Evolutionary conservation across 176 grass and related monocot genomes (phyloP).

Genomic region (Saccharum officinarum): DNA sequence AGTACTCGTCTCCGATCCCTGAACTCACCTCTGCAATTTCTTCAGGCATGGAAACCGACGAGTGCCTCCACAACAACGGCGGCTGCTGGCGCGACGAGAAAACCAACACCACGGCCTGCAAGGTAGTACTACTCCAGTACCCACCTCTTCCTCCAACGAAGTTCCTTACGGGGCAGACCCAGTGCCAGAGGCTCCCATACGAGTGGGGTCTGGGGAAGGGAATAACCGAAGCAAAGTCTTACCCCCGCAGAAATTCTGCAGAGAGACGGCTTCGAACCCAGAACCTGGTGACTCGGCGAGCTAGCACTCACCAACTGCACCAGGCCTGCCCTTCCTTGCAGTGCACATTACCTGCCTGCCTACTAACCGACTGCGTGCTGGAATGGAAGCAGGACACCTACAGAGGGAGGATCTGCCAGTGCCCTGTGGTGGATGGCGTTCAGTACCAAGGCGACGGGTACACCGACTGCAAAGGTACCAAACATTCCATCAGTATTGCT

Average conservation of each 20-base stretch:
- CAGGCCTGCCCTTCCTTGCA: too few relatives aligned
- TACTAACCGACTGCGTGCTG: not conserved
- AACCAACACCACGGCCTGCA: constrained; percentile 76
- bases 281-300: too few relatives aligned
- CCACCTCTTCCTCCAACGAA: not conserved
- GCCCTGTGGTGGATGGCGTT: constrained; percentile 64
- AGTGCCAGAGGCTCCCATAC: too few relatives aligned
- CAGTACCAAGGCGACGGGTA: constrained; percentile 86
- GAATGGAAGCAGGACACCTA: constrained; percentile 70
- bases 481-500: not conserved
- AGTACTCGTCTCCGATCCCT: not conserved
- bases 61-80: constrained; percentile 72
- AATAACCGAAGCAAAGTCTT: too few relatives aligned
- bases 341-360: not conserved
- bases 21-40: not conserved
- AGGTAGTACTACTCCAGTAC: constrained; percentile 29
- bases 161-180: too few relatives aligned
- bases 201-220: too few relatives aligned
- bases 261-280: too few relatives aligned
- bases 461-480: constrained; percentile 64
- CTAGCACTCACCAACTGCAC: too few relatives aligned
- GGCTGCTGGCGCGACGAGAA: constrained; percentile 69
- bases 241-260: too few relatives aligned
- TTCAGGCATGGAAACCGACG: constrained; percentile 72
- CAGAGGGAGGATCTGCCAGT: constrained; percentile 79